phyloP scores from a whole-genome alignment of 306 rosid genomes.

The Sechiopsis laciniata region DNA sequence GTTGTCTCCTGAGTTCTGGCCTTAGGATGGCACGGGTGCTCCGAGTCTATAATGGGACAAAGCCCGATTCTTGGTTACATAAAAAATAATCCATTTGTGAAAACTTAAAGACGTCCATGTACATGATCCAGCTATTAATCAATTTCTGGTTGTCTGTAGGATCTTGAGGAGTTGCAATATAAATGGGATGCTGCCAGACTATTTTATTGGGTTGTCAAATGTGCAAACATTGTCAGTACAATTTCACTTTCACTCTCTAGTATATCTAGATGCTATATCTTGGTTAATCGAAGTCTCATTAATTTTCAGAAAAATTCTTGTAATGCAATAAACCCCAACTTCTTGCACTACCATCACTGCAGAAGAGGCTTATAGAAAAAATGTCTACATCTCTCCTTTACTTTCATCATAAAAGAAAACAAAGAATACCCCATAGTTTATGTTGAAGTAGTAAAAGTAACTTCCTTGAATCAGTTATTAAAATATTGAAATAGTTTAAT shows the following conservation, averaged over 20 bases:
- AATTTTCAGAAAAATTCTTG: background rate
- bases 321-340: background rate
- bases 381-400: background rate
- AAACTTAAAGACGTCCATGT: background rate
- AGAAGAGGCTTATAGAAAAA: background rate
- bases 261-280: background rate
- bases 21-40: no score
- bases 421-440: background rate
- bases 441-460: background rate
- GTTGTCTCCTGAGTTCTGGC: no score
- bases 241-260: background rate
- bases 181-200: slow-evolving; percentile 39
- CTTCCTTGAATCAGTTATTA: background rate
- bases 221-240: slow-evolving; percentile 44
- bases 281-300: background rate
- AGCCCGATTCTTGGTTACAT: no score
- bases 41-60: no score
- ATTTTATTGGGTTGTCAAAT: slow-evolving; percentile 27
- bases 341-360: background rate
- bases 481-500: background rate
- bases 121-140: background rate
- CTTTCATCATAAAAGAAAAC: background rate
- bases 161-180: slow-evolving; percentile 67
- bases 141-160: slow-evolving; percentile 34
- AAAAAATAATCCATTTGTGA: no score